A percentile compares a stretch with the other conserved stretches of the same genome.
These are phyloP conservation scores for Sclerotinia subarctica DNA, from an alignment of 2,329 filamentous ascomycete genomes.

Conservation along the genomic window DNA sequence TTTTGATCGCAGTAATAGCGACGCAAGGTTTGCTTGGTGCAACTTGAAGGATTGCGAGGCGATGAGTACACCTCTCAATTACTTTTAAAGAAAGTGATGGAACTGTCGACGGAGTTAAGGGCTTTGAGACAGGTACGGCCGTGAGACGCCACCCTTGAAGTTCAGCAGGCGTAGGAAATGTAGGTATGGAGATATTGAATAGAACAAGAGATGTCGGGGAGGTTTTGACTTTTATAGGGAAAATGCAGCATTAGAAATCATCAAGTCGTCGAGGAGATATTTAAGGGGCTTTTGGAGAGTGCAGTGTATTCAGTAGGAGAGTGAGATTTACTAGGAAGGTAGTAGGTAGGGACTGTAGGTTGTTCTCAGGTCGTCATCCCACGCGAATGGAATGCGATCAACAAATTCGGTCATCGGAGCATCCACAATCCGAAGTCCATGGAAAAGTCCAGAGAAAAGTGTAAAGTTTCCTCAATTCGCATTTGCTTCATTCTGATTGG, in stretches of 20 bases:
- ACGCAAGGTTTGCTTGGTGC: constrained; percentile 36
- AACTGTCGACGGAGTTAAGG: constrained; percentile 21
- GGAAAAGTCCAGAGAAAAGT: neutral
- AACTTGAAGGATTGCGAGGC: constrained; percentile 37
- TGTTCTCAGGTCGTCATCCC: neutral
- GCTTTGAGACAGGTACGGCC: neutral
- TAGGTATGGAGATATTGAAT: no score
- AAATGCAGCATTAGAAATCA: no score
- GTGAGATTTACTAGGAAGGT: neutral
- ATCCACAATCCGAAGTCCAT: neutral
- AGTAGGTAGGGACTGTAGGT: no score
- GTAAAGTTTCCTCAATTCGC: neutral
- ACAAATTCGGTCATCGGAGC: neutral
- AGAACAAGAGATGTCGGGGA: neutral
- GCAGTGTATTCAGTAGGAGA: no score
- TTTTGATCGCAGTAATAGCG: constrained; percentile 37
- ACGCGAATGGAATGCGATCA: constrained; percentile 8
- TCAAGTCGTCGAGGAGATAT: neutral
- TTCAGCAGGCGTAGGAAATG: neutral
- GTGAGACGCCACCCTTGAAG: constrained; percentile 5
- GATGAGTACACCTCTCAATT: constrained; percentile 32
- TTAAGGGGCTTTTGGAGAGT: neutral
- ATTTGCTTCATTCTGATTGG: constrained; percentile 4
- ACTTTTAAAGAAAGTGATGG: constrained; percentile 20
- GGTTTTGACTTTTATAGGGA: neutral